These are phyloP conservation scores for Colletotrichum sp. DNA, from an alignment of 2,329 filamentous ascomycete species.

Conservation along the genomic window DNA sequence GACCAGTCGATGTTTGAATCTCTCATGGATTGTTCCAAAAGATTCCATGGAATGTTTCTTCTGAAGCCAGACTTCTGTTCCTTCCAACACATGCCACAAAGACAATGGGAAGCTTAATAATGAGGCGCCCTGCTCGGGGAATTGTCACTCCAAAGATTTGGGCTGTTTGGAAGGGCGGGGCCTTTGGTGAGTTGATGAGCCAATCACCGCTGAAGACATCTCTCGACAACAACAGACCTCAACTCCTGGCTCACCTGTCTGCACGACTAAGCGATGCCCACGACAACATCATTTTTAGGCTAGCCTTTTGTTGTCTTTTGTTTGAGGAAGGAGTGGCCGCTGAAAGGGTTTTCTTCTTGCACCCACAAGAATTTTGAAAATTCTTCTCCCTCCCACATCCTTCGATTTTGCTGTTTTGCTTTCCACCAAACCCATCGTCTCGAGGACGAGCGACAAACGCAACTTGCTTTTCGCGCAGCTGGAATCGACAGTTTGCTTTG, in stretches of 20 bases:
- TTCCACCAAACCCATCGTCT: background rate
- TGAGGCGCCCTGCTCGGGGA: background rate
- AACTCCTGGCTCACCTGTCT: background rate
- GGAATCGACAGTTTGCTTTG: background rate
- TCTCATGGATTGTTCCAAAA: background rate
- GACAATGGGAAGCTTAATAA: background rate
- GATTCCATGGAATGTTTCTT: background rate
- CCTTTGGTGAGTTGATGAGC: background rate
- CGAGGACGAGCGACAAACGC: background rate
- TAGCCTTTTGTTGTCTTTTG: background rate
- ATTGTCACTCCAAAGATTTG: background rate
- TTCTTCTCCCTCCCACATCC: background rate
- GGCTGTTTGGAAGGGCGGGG: background rate
- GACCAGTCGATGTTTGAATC: background rate
- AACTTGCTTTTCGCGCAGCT: background rate
- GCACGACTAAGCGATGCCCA: background rate
- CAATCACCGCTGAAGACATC: background rate
- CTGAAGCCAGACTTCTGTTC: background rate
- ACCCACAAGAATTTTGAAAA: background rate
- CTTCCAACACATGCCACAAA: background rate
- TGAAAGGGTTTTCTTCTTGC: background rate
- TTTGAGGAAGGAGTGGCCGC: background rate
- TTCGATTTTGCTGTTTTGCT: background rate
- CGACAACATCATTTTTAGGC: background rate
- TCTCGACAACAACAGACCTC: background rate